Percentiles rank a stretch among this genome's conserved stretches.
phyloP scores from a whole-genome alignment of 1,284 basidiomycete genomes.

The Ceratobasidium sp. region DNA sequence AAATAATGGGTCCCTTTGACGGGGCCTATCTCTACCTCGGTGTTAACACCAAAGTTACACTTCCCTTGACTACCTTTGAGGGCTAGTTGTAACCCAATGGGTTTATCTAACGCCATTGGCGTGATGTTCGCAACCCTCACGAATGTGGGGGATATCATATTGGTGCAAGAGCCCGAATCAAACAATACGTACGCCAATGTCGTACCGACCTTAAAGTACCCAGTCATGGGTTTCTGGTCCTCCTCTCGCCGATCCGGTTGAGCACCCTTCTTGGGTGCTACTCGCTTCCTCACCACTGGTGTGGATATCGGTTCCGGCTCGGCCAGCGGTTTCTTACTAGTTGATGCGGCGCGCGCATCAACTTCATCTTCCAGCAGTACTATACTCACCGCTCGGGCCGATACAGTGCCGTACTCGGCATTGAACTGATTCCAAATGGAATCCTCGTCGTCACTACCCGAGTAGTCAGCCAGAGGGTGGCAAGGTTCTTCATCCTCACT shows the following conservation, averaged over 20 bases:
- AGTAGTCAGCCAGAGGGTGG: background rate
- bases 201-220: background rate
- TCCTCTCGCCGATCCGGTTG: background rate
- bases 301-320: background rate
- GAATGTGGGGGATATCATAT: constrained; percentile 15
- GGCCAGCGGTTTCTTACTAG: background rate
- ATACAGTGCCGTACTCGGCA: background rate
- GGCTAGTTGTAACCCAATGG: constrained; percentile 14
- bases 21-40: constrained; percentile 46
- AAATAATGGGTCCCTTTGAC: constrained; percentile 42
- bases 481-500: background rate
- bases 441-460: background rate
- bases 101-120: background rate
- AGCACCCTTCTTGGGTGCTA: background rate
- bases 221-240: constrained; percentile 10
- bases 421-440: background rate
- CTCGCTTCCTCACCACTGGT: background rate
- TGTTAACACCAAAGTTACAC: background rate
- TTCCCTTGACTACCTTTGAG: constrained; percentile 4
- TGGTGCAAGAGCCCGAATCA: constrained; percentile 11
- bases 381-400: background rate
- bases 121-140: background rate
- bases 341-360: background rate
- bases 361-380: background rate
- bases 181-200: constrained; percentile 8